phyloP scores from a whole-genome alignment of 371 early-diverging fungal genomes.

The Capniomyces stellatus region DNA sequence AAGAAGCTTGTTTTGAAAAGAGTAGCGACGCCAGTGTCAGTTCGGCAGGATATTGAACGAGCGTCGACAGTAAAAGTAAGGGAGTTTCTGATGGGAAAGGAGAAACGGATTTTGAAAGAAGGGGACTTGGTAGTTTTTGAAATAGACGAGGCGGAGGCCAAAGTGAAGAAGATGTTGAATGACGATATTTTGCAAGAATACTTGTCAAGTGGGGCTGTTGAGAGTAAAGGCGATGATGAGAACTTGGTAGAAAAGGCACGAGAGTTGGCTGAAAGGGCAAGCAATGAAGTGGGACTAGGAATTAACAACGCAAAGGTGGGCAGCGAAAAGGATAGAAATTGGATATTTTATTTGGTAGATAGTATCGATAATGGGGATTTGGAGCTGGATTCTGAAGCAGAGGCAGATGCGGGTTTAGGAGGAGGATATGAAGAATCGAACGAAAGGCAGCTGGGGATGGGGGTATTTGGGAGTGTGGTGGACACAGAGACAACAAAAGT shows the following conservation, averaged over 20 bases:
- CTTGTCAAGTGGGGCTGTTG: conserved; percentile 27
- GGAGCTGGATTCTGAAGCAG: too few species aligned
- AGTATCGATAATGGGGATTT: too few species aligned
- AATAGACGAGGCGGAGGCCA: conserved; percentile 17
- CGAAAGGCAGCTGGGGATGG: too few species aligned
- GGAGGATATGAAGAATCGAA: too few species aligned
- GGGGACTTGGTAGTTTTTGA: conserved; percentile 53
- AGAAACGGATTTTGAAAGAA: conserved; percentile 38
- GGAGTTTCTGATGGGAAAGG: conserved; percentile 18
- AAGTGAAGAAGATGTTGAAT: too few species aligned
- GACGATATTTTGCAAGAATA: conserved; percentile 8
- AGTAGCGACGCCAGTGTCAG: conserved; percentile 51
- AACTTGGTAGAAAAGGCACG: conserved; percentile 17
- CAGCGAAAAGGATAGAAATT: too few species aligned
- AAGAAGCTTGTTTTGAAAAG: conserved; percentile 49
- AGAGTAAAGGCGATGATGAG: conserved; percentile 17
- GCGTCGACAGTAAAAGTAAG: conserved; percentile 25
- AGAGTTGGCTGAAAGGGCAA: conserved; percentile 7
- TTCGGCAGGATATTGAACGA: conserved; percentile 47
- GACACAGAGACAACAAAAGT: conserved; percentile 19
- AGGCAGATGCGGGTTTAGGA: too few species aligned
- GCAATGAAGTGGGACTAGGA: conserved; percentile 5
- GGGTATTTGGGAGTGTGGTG: conserved; percentile 10
- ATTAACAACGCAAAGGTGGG: too few species aligned
- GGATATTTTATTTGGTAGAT: too few species aligned